Evolutionary conservation across 495 filamentous ascomycete genomes (phyloP).

Genomic region (Penicillium chermesinum): DNA sequence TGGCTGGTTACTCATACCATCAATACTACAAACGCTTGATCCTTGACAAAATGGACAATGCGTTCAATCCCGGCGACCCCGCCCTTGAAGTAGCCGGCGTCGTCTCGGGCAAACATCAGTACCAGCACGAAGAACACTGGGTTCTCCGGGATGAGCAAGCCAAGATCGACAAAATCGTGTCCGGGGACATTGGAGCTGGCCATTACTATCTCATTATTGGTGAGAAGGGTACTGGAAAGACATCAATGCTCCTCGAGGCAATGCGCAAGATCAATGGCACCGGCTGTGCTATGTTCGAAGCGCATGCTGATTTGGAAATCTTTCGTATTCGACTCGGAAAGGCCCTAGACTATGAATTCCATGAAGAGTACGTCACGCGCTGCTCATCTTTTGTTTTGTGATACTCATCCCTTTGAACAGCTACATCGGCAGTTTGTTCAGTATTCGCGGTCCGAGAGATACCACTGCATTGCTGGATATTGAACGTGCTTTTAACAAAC

Average conservation of each 20-base stretch:
- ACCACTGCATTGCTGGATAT: constrained; percentile 88
- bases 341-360: constrained; percentile 89
- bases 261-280: constrained; percentile 88
- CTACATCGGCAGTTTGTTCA: constrained; percentile 93
- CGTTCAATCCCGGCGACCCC: constrained; percentile 90
- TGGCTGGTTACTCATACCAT: constrained; percentile 82
- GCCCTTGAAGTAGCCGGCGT: constrained; percentile 83
- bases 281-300: constrained; percentile 87
- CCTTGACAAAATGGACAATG: constrained; percentile 83
- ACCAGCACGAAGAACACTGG: constrained; percentile 67
- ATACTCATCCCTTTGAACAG: constrained; percentile 47
- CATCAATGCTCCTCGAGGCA: constrained; percentile 87
- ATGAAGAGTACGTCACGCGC: constrained; percentile 46
- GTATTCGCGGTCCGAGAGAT: constrained; percentile 86
- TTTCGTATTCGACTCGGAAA: constrained; percentile 90
- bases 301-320: constrained; percentile 90
- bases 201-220: constrained; percentile 93
- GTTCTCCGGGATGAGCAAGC: constrained; percentile 73
- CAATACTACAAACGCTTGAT: constrained; percentile 84
- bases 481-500: constrained; percentile 92
- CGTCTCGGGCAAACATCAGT: constrained; percentile 49
- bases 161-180: constrained; percentile 71
- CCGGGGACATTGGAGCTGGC: constrained; percentile 55
- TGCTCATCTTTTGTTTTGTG: neutral
- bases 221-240: constrained; percentile 95